These are phyloP conservation scores for Antrodiella citrinella DNA, from an alignment of 768 basidiomycete genomes.

Conservation along the genomic window DNA sequence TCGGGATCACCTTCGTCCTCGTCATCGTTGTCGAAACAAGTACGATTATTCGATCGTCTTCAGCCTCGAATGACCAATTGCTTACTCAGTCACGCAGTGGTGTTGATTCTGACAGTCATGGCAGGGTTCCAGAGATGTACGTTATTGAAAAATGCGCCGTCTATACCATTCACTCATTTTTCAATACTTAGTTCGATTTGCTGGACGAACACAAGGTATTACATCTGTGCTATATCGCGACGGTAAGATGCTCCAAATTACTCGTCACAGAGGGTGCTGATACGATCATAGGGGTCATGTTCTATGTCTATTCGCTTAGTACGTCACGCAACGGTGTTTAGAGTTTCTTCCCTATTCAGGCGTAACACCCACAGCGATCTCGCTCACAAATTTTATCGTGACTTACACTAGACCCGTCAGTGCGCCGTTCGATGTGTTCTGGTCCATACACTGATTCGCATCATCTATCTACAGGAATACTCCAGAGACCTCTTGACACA, in stretches of 20 bases:
- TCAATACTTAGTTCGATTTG: neutral
- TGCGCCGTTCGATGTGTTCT: neutral
- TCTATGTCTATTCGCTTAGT: neutral
- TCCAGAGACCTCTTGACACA: neutral
- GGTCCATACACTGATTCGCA: neutral
- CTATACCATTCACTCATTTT: neutral
- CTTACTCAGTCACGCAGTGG: neutral
- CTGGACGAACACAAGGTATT: neutral
- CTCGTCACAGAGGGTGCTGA: neutral
- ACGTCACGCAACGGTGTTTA: neutral
- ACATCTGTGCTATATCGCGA: neutral
- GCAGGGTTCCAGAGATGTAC: neutral
- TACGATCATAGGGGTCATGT: neutral
- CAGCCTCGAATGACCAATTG: neutral
- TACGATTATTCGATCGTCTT: too few relatives aligned
- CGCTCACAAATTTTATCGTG: neutral
- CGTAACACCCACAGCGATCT: neutral
- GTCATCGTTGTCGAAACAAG: neutral
- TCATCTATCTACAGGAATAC: neutral
- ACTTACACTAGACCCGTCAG: neutral
- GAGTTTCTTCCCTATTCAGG: neutral
- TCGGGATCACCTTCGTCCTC: neutral
- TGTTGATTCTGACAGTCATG: neutral
- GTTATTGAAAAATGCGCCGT: neutral
- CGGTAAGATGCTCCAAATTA: neutral